phyloP scores from a whole-genome alignment of 192 early-diverging fungal genomes.

The Gamsiella multidivaricata region DNA sequence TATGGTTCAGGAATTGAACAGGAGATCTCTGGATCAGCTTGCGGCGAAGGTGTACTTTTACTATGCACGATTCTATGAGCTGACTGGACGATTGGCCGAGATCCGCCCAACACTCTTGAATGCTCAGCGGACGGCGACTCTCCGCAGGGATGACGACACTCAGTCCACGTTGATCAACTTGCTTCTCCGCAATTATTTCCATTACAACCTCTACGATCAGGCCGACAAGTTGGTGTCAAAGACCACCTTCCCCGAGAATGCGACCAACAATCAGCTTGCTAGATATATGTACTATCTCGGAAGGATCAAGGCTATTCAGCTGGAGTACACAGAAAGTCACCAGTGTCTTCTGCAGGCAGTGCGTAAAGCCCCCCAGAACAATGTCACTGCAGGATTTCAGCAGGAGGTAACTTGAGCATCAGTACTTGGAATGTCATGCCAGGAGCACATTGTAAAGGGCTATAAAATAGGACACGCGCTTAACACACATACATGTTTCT shows the following conservation, averaged over 20 bases:
- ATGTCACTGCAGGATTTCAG: conserved; percentile 92
- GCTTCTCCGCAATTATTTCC: conserved; percentile 91
- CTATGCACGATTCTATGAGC: conserved; percentile 91
- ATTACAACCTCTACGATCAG: conserved; percentile 96
- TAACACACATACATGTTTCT: background rate
- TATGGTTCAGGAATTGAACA: conserved; percentile 74
- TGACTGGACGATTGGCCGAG: conserved; percentile 75
- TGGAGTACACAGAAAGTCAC: conserved; percentile 96
- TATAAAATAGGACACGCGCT: background rate
- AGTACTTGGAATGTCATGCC: no score
- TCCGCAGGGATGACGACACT: conserved; percentile 91
- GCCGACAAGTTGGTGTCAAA: conserved; percentile 97
- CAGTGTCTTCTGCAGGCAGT: conserved; percentile 91
- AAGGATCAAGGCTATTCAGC: conserved; percentile 96
- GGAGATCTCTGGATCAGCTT: conserved; percentile 91
- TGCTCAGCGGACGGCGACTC: conserved; percentile 90
- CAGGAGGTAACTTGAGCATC: conserved; percentile 82
- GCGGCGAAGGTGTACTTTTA: conserved; percentile 94
- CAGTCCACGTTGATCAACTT: conserved; percentile 88
- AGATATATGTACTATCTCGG: conserved; percentile 97
- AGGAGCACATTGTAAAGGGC: no score
- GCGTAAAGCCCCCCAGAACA: conserved; percentile 93
- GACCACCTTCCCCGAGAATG: conserved; percentile 88
- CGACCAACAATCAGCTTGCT: conserved; percentile 92
- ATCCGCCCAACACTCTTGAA: conserved; percentile 82